These are phyloP conservation scores for Cupressus sempervirens DNA, from an alignment of 75 land plant genomes.

Conservation along the genomic window DNA sequence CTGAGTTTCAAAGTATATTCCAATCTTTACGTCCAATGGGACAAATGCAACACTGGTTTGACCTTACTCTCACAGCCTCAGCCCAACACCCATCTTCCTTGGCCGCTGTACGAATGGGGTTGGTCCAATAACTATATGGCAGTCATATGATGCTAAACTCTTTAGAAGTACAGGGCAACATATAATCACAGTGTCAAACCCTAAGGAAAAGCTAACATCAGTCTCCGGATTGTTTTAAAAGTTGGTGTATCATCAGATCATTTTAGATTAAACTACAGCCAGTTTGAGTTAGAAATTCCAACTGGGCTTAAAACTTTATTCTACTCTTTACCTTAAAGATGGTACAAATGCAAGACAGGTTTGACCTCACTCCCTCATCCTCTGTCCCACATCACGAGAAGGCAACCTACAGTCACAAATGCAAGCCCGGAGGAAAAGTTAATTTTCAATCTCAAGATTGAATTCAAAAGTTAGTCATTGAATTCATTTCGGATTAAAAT, in stretches of 20 bases:
- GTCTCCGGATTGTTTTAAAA: neutral
- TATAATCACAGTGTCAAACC: neutral
- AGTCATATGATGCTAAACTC: no score
- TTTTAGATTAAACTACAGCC: neutral
- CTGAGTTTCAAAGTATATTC: neutral
- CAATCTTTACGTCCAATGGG: neutral
- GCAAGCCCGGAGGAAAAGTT: neutral
- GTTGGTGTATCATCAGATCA: neutral
- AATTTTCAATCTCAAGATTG: neutral
- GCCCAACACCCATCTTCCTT: no score
- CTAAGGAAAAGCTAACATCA: neutral
- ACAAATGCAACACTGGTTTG: neutral
- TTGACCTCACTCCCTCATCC: no score
- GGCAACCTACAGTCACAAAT: neutral
- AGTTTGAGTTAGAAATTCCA: no score
- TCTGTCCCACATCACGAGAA: neutral
- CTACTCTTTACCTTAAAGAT: neutral
- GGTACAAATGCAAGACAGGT: neutral
- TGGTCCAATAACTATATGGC: no score
- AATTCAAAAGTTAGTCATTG: neutral
- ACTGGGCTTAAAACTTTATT: neutral
- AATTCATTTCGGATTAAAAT: neutral
- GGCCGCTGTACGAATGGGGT: no score
- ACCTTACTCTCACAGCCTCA: neutral
- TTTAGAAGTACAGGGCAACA: neutral